Evolutionary conservation across 192 early-diverging fungal genomes (phyloP), one percentile per base, ranked within the genome.

Genomic region (Entophlyctis luteolus): DNA sequence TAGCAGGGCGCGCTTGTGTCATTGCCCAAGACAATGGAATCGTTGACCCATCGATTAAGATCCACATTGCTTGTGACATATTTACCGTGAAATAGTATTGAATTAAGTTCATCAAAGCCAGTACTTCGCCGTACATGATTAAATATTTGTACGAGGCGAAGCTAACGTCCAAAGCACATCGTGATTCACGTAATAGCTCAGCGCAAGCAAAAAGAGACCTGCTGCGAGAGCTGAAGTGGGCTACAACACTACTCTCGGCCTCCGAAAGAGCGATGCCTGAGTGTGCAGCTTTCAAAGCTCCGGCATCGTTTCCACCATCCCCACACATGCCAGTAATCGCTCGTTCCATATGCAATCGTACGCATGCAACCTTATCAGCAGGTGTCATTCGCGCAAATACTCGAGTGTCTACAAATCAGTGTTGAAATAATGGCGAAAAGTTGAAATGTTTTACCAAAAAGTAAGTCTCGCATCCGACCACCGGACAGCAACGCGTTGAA

Each of bases 291-390:
- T 89, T 84, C 52, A 93, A 68, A 4, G 91, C 91, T 42, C 89
- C 91, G 62, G 88, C 87, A 73, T 93, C 91, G 74, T 93, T 93
- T 28, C 89, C 89, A 74, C 90, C 91, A 65, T 93, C 91, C 59
- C 91, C 91, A 72, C 90, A 91, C 91, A 93, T 93, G 47, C 84
- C 90, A 12, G 88, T 88, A 37, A 93, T 83, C 1, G 78, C 83
- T 12, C 86, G 82, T 71, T 88, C 88, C 90, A 93, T 91, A 55
- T 91, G 89, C 38, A 87, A 59, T 39, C 83, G 77, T 28, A 92
- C 88, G 59, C 85, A 87, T 34, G 77, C 67, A 20, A 89, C 85
- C 78, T 92, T 92, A 75, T 88, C 87, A 12, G 82, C 80, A 3
- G 90, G 90, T 54, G 86, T 81, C 89, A 91, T 92, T 59, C 90